Base-by-base conservation (phyloP, 352 stramenopile species). In the Phytophthora cactorum region DNA sequence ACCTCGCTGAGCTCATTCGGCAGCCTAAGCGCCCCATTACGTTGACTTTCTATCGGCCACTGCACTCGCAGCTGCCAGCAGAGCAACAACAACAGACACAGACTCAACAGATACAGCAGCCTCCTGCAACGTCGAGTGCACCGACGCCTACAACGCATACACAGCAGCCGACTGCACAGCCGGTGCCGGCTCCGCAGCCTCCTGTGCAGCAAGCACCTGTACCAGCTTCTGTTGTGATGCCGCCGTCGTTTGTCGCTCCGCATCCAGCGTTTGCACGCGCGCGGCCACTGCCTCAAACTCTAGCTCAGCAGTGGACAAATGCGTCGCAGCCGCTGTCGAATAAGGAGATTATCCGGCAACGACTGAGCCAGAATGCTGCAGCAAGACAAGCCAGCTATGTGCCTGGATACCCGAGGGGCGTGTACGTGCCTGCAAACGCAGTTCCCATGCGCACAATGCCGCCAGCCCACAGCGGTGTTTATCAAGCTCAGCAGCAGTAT, bases 1-100 rank as follows among this genome's bases (percentile, higher is more conserved):
- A 77, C n/a, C 57, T 89, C 29, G 84, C 81, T 4, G 75, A 87
- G 12, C 46, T 90, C 43, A 91, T 93, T 52, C 70, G 72, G 22
- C 66, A 68, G 12, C 31, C 70, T 27, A 62, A 67, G 12, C 73
- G 85, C 4, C 85, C 85, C 5, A 63, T 93, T 7, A 62, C 47
- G 15, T 66, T 93, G 29, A 76, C 66, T 29, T 81, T 93, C 22
- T 79, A 72, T 52, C 54, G 68, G 7, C 68, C 62, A n/a, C 66
- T 56, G 6, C 32, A 25, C n/a, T 56, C 43, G n/a, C 39, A 64
- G 31, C 12, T 55, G 2, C 14, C 55, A 9, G 27, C 4, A 17
- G 12, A 65, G 27, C 41, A 58, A 51, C 38, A 63, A 34, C 11
- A 63, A 34, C 11, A 57, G 25, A 8, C 27, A 27, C 53, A 62